Evolutionary conservation across 768 basidiomycete genomes (phyloP).

Genomic region (Pulveroboletus sp.): DNA sequence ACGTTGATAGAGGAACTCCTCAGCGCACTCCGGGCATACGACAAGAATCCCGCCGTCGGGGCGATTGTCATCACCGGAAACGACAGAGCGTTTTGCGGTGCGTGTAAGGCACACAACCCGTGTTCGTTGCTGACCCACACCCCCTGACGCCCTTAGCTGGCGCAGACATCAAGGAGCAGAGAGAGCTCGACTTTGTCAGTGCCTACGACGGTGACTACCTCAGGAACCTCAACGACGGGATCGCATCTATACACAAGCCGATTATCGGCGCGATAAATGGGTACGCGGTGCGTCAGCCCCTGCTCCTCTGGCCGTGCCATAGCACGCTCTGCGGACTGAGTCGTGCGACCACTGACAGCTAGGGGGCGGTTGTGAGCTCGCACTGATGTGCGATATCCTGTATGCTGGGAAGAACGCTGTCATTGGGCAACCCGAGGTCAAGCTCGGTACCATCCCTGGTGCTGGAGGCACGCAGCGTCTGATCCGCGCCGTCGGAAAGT

Average conservation of each 20-base stretch:
- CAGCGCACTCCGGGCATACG: conserved; percentile 60
- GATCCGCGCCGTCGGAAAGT: conserved; percentile 80
- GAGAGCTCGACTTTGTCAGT: conserved; percentile 61
- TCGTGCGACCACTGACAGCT: conserved; percentile 49
- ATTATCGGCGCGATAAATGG: conserved; percentile 93
- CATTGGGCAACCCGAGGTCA: conserved; percentile 96
- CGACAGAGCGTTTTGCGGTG: conserved; percentile 64
- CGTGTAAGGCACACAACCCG: background rate
- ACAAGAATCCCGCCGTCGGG: conserved; percentile 64
- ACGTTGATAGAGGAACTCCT: conserved; percentile 79
- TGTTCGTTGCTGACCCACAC: too few relatives aligned
- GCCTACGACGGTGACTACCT: conserved; percentile 46
- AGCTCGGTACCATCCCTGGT: conserved; percentile 89
- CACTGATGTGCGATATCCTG: conserved; percentile 93
- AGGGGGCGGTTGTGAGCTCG: conserved; percentile 95
- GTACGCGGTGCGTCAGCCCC: conserved; percentile 53
- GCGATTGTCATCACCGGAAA: conserved; percentile 92
- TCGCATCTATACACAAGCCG: conserved; percentile 69
- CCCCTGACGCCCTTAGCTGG: conserved; percentile 46
- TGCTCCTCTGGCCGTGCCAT: background rate
- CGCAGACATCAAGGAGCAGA: conserved; percentile 99
- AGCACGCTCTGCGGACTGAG: background rate
- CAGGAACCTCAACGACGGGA: conserved; percentile 37
- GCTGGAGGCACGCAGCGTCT: conserved; percentile 93
- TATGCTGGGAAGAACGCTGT: conserved; percentile 81